phyloP scores from a whole-genome alignment of 2,329 filamentous ascomycete species.

The Hymenoscyphus scutula region DNA sequence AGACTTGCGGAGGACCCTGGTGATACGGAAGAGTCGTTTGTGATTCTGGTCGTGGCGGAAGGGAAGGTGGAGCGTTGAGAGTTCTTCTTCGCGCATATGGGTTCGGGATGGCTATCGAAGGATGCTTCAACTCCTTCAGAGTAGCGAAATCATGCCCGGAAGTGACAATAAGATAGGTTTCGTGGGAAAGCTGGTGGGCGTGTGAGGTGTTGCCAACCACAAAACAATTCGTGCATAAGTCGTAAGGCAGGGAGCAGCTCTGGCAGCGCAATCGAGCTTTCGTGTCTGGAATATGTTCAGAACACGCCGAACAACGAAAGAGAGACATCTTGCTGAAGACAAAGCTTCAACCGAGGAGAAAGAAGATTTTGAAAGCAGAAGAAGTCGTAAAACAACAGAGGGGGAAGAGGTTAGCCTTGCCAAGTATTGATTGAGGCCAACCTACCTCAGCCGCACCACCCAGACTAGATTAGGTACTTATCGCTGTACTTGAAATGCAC shows the following conservation, averaged over 20 bases:
- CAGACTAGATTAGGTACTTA: neutral
- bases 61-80: slow-evolving; percentile 3
- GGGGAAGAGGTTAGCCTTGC: neutral
- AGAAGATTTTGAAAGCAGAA: too few relatives aligned
- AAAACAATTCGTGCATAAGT: slow-evolving; percentile 8
- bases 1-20: neutral
- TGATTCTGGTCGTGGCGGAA: neutral
- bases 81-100: neutral
- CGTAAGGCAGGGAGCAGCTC: neutral
- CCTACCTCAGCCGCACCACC: slow-evolving; percentile 1
- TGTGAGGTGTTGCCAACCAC: neutral
- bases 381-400: too few relatives aligned
- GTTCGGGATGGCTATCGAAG: slow-evolving; percentile 4
- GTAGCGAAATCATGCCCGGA: slow-evolving; percentile 1
- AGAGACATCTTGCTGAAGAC: neutral
- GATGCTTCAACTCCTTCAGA: slow-evolving; percentile 8
- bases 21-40: slow-evolving; percentile 2
- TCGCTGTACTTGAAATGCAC: neutral
- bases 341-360: neutral
- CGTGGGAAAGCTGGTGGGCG: slow-evolving; percentile 4
- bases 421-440: slow-evolving; percentile 1
- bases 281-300: neutral
- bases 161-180: neutral
- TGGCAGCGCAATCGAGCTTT: slow-evolving; percentile 8
- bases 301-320: neutral